Conservation (phyloP, 768 basidiomycete species). For the Trametes gibbosa region DNA sequence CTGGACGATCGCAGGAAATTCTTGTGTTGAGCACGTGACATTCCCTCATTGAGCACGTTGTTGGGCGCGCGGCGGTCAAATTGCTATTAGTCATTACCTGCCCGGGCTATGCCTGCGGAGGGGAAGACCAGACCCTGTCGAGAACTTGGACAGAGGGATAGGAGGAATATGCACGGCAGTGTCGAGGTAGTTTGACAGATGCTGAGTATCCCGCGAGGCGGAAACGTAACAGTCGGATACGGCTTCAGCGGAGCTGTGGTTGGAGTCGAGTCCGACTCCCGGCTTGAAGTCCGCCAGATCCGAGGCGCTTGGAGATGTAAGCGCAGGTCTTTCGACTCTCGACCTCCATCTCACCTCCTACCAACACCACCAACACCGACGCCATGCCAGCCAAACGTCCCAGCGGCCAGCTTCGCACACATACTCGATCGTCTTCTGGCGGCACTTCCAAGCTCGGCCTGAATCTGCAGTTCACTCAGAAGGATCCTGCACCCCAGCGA, state of each 20-base stretch:
- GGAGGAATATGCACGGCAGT: not conserved
- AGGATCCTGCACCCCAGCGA: conserved; percentile 45
- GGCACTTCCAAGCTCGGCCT: conserved; percentile 52
- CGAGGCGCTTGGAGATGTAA: conserved; percentile 10
- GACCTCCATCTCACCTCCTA: conserved; percentile 16
- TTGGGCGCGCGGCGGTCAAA: too few relatives aligned
- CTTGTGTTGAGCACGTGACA: conserved; percentile 12
- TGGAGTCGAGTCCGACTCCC: not conserved
- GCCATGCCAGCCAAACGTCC: conserved; percentile 52
- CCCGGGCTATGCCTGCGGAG: too few relatives aligned
- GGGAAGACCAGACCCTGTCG: too few relatives aligned
- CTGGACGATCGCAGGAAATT: conserved; percentile 3
- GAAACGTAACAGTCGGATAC: not conserved
- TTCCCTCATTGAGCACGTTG: not conserved
- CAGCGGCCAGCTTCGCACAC: conserved; percentile 51
- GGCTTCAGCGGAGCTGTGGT: not conserved
- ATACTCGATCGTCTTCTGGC: conserved; percentile 60
- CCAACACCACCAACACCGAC: not conserved
- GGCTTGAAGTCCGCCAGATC: not conserved
- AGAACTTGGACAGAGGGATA: too few relatives aligned
- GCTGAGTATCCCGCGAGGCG: not conserved
- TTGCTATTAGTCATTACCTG: too few relatives aligned
- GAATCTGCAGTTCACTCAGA: conserved; percentile 69
- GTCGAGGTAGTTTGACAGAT: not conserved
- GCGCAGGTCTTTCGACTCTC: not conserved